phyloP scores from a whole-genome alignment of 2,329 filamentous ascomycete genomes.

The Volutella citrinella region DNA sequence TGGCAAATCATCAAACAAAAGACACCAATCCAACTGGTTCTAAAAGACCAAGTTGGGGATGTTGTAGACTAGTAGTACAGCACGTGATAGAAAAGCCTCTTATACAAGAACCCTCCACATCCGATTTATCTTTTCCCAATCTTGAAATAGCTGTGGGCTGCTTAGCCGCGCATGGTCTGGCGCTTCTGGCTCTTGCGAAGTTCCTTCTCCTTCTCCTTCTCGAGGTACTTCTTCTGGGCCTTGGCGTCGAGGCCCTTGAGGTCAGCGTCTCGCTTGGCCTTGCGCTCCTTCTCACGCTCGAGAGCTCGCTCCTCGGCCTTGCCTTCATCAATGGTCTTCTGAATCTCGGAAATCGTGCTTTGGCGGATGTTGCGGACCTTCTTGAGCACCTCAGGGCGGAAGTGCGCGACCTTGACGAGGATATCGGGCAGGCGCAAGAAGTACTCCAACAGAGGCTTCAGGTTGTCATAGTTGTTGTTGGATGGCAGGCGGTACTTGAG shows the following conservation, averaged over 20 bases:
- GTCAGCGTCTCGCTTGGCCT: slow-evolving; percentile 84
- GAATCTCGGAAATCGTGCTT: slow-evolving; percentile 73
- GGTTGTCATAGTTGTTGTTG: slow-evolving; percentile 58
- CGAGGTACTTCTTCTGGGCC: slow-evolving; percentile 81
- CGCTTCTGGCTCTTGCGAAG: slow-evolving; percentile 53
- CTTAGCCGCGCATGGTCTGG: too few species aligned
- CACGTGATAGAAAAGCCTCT: too few species aligned
- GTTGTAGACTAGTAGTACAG: too few species aligned
- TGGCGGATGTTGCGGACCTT: slow-evolving; percentile 82
- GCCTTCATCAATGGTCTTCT: slow-evolving; percentile 73
- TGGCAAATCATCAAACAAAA: too few species aligned
- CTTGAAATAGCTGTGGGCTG: too few species aligned
- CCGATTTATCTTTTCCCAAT: too few species aligned
- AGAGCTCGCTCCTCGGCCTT: slow-evolving; percentile 74
- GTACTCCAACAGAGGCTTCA: slow-evolving; percentile 74
- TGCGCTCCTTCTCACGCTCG: slow-evolving; percentile 74
- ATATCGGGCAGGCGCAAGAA: slow-evolving; percentile 83
- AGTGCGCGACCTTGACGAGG: slow-evolving; percentile 73
- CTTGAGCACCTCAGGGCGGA: slow-evolving; percentile 85
- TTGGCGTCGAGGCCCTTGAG: slow-evolving; percentile 75
- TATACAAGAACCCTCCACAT: too few species aligned
- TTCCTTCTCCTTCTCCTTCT: slow-evolving; percentile 77
- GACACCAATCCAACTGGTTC: too few species aligned
- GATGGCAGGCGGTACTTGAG: slow-evolving; percentile 71
- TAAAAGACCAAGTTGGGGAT: too few species aligned